Conservation (phyloP, 169 alveolate genomes). For the Eimeria maxima region DNA sequence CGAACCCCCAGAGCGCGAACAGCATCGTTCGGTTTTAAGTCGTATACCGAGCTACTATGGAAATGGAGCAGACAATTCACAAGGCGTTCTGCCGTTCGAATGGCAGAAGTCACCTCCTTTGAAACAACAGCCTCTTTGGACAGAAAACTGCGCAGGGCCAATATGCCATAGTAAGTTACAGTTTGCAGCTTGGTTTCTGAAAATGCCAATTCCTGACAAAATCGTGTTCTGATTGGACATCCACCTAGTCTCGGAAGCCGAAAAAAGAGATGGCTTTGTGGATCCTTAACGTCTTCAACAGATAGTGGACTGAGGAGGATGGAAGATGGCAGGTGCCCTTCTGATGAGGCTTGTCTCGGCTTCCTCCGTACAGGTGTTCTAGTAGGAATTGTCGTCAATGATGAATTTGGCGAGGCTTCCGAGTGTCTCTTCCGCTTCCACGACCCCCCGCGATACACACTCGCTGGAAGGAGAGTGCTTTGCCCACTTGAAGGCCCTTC, state of each 20-base stretch:
- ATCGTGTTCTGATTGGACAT: neutral
- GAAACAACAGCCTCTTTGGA: neutral
- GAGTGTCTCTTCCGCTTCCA: neutral
- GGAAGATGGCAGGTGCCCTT: neutral
- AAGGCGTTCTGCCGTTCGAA: neutral
- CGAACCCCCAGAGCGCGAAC: neutral
- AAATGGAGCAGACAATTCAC: neutral
- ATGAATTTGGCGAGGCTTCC: neutral
- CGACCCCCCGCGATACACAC: neutral
- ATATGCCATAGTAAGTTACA: neutral
- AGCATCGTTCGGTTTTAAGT: neutral
- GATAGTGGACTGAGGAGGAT: neutral
- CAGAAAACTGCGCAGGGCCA: neutral
- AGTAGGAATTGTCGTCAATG: neutral
- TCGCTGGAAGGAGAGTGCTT: neutral
- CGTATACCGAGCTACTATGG: neutral
- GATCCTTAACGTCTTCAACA: neutral
- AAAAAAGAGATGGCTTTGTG: neutral
- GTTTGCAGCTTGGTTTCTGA: neutral
- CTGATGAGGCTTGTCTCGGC: neutral
- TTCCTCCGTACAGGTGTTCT: neutral
- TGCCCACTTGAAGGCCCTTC: conserved; percentile 21
- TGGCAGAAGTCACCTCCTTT: neutral
- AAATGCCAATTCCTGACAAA: neutral
- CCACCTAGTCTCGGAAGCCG: neutral